These are phyloP conservation scores for Botrytis fragariae DNA, from an alignment of 2,329 filamentous ascomycete genomes.

Conservation along the genomic window DNA sequence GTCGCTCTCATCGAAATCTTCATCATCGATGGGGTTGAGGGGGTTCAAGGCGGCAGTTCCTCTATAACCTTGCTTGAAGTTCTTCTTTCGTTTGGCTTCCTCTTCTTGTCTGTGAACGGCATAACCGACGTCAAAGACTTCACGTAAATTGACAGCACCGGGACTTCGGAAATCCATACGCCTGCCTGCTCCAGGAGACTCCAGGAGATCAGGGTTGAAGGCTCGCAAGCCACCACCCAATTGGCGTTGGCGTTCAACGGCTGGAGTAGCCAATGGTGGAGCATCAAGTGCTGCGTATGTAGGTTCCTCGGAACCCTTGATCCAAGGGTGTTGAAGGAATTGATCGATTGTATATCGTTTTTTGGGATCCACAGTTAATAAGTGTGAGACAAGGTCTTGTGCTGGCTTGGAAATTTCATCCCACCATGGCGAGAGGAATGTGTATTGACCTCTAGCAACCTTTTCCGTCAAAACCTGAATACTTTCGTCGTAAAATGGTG, in stretches of 20 bases:
- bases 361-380: slow-evolving; percentile 90
- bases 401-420: slow-evolving; percentile 95
- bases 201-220: slow-evolving; percentile 55
- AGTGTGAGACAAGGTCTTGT: slow-evolving; percentile 89
- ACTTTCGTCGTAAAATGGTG: slow-evolving; percentile 97
- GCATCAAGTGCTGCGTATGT: slow-evolving; percentile 67
- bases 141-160: slow-evolving; percentile 88
- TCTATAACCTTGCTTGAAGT: slow-evolving; percentile 69
- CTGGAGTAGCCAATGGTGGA: slow-evolving; percentile 68
- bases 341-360: slow-evolving; percentile 92
- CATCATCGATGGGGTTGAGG: slow-evolving; percentile 63
- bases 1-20: slow-evolving; percentile 64
- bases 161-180: slow-evolving; percentile 93
- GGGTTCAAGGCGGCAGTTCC: slow-evolving; percentile 61
- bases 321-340: slow-evolving; percentile 95
- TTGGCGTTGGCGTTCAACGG: slow-evolving; percentile 42
- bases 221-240: slow-evolving; percentile 41
- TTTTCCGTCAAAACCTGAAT: slow-evolving; percentile 97
- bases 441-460: slow-evolving; percentile 94
- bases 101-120: slow-evolving; percentile 96
- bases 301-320: slow-evolving; percentile 66
- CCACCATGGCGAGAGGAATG: slow-evolving; percentile 98
- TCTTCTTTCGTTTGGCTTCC: slow-evolving; percentile 86
- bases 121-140: slow-evolving; percentile 98
- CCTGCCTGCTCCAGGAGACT: slow-evolving; percentile 59